Conservation (phyloP, 352 stramenopile species). For the Aphanomyces stellatus region DNA sequence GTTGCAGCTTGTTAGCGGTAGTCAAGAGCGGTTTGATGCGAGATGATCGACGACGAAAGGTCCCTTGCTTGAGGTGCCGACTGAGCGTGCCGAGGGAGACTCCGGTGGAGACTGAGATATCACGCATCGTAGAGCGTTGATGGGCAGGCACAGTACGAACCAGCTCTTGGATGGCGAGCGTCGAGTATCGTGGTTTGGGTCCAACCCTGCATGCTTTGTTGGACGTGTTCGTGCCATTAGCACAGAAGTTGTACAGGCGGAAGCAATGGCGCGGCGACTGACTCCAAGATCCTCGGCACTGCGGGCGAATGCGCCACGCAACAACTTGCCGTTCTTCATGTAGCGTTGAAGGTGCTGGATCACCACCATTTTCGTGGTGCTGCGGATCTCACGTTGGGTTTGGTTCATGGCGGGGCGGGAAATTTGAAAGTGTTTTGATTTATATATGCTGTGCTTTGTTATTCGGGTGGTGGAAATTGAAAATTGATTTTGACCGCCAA, state of each 20-base stretch:
- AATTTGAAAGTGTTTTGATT: slow-evolving; percentile 4
- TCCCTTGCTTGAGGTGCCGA: neutral
- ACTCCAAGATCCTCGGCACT: neutral
- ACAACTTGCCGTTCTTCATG: neutral
- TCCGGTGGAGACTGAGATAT: neutral
- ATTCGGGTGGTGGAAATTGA: neutral
- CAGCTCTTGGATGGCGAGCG: neutral
- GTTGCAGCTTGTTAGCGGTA: neutral
- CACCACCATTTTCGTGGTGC: neutral
- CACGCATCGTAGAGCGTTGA: neutral
- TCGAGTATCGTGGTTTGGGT: neutral
- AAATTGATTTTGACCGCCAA: slow-evolving; percentile 6
- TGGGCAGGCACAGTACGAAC: neutral
- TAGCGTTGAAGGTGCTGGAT: neutral
- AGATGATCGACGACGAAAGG: neutral
- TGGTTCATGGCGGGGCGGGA: neutral
- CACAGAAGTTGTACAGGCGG: neutral
- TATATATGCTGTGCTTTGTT: neutral
- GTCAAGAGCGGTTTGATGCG: neutral
- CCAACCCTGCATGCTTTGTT: neutral
- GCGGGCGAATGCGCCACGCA: neutral
- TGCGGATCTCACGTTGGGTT: neutral
- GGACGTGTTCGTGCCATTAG: neutral
- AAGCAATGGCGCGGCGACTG: neutral
- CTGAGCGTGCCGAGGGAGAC: neutral